Evolutionary conservation across 1,139 yeast species (phyloP), one percentile per base, ranked within the genome.

Genomic region (Geotrichum carabidarum): DNA sequence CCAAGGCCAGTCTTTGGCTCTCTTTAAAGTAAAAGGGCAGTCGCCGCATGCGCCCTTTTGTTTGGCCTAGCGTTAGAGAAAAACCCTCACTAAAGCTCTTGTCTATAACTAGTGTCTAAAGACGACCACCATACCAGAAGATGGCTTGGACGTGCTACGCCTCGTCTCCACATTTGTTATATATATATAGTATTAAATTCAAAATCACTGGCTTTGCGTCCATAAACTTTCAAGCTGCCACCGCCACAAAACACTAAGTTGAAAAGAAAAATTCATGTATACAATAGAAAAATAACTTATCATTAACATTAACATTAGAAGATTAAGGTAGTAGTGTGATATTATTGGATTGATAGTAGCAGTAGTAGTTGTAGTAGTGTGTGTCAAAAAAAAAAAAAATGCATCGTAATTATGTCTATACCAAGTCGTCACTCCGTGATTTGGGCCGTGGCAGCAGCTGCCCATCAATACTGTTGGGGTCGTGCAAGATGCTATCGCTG

Each of bases 401-500:
- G 18, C 27, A 14, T 31, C 31, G 9, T 30, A 32, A 35, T 35
- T 34, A 22, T 14, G 30, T 22, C 37, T 47, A 47, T 31, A 47
- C 50, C 35, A 47, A 12, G 14, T 38, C 44, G 8, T 46, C 49
- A 14, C 22, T 46, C 15, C 49, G 49, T 11, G 49, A 46, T 31
- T 35, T 37, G 8, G 49, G 49, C 15, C 49, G 42, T 12, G 42
- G 31, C 8, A 46, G 35, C 12, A 37, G 18, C 27, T 46, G 30
- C 8, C 41, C 48, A 8, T 34, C 48, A 17, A 12, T 11, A 6
- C n/a, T 11, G 2, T 42, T 17, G 14, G 36, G 22, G 3, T 8
- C 44, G 44, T 27, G 8, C 35, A 22, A n/a, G 14, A n/a, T 27
- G 11, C 27, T 34, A 12, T 43, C 34, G 14, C 9, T 15, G 36